Conservation (phyloP, 2,329 filamentous ascomycete species). For the Nemania sp. region DNA sequence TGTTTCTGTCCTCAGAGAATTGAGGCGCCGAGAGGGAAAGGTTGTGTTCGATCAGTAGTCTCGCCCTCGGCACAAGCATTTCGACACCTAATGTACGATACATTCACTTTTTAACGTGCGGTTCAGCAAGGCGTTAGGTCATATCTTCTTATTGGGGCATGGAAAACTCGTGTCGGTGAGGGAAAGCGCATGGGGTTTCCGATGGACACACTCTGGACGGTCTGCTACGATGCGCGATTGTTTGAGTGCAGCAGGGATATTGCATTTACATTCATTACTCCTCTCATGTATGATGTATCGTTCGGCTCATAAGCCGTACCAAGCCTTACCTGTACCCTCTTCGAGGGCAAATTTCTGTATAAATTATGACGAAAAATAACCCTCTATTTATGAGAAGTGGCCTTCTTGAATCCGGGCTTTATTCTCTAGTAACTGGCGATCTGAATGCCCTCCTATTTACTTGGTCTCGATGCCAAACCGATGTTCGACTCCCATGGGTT, state of each 20-base stretch:
- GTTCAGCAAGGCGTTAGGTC: constrained; percentile 32
- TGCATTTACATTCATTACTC: constrained; percentile 33
- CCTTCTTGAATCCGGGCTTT: background rate
- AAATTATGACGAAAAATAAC: constrained; percentile 15
- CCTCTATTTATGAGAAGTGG: background rate
- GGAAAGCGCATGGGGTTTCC: constrained; percentile 8
- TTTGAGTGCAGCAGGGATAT: constrained; percentile 20
- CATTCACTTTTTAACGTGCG: constrained; percentile 17
- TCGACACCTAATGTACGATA: constrained; percentile 26
- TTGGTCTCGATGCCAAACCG: no score
- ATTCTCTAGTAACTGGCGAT: background rate
- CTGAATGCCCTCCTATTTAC: background rate
- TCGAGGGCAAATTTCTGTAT: constrained; percentile 14
- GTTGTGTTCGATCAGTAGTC: constrained; percentile 38
- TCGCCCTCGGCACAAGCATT: constrained; percentile 17
- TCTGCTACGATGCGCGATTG: constrained; percentile 16
- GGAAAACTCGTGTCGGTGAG: constrained; percentile 25
- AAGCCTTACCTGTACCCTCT: constrained; percentile 5
- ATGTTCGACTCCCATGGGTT: no score
- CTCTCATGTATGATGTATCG: constrained; percentile 35
- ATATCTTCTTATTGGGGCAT: constrained; percentile 14
- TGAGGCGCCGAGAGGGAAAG: constrained; percentile 52
- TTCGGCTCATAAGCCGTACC: constrained; percentile 1
- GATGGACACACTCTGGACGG: constrained; percentile 20
- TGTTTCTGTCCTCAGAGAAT: constrained; percentile 59